Evolutionary conservation across 106 monocot species (phyloP).

Genomic region (Acanthochlamys bracteata): DNA sequence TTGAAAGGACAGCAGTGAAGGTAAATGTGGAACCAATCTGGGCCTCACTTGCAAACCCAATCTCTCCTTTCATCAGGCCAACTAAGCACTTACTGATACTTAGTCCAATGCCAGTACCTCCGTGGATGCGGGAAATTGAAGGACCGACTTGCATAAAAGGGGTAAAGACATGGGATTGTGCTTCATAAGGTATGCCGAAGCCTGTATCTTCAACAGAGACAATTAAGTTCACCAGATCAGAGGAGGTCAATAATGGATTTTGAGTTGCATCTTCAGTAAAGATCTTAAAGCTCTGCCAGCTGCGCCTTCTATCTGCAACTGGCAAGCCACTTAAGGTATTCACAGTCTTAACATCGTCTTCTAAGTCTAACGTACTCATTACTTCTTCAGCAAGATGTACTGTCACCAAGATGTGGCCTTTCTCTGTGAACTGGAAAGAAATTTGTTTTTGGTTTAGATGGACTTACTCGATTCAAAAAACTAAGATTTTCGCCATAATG

Average conservation of each 20-base stretch:
- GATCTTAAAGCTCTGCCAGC: conserved; percentile 58
- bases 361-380: conserved; percentile 33
- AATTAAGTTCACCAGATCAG: conserved; percentile 66
- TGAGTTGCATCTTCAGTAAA: conserved; percentile 31
- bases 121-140: conserved; percentile 86
- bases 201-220: conserved; percentile 99
- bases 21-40: conserved; percentile 84
- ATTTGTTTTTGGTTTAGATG: neutral
- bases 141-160: conserved; percentile 99
- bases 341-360: conserved; percentile 18
- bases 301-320: conserved; percentile 48
- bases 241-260: conserved; percentile 18
- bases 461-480: neutral
- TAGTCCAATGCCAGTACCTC: conserved; percentile 92
- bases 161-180: conserved; percentile 91
- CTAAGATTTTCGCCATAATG: neutral
- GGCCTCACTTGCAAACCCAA: conserved; percentile 78
- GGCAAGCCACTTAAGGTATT: conserved; percentile 70
- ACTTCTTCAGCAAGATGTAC: conserved; percentile 86
- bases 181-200: conserved; percentile 86
- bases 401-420: conserved; percentile 85
- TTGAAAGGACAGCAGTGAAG: conserved; percentile 63
- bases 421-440: conserved; percentile 82
- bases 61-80: conserved; percentile 97
- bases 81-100: conserved; percentile 99